Evolutionary conservation across 768 basidiomycete genomes (phyloP).

Genomic region (Trametes punicea): DNA sequence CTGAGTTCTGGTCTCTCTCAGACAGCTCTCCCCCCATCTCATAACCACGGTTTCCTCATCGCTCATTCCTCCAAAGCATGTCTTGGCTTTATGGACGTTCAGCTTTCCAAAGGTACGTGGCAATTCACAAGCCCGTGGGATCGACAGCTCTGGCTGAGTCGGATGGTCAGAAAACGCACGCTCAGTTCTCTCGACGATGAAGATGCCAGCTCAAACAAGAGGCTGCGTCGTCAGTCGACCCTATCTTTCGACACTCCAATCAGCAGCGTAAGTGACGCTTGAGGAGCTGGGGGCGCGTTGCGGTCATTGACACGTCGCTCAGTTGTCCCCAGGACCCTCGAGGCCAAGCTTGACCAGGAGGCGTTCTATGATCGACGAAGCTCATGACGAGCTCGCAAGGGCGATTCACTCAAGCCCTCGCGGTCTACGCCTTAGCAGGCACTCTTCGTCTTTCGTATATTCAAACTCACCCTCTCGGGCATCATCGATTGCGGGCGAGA

Average conservation of each 20-base stretch:
- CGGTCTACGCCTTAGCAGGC: constrained; percentile 2
- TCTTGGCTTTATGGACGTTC: not conserved
- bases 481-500: constrained; percentile 12
- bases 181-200: constrained; percentile 6
- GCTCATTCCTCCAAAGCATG: not conserved
- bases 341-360: constrained; percentile 1
- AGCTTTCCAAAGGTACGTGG: not conserved
- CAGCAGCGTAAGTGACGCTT: not conserved
- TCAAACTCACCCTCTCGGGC: constrained; percentile 10
- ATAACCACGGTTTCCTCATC: not conserved
- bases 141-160: not conserved
- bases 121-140: not conserved
- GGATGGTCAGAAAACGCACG: constrained; percentile 8
- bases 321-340: constrained; percentile 5
- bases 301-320: constrained; percentile 1
- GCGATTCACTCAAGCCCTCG: constrained; percentile 1
- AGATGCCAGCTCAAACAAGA: constrained; percentile 1
- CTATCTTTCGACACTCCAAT: constrained; percentile 4
- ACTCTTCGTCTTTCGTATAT: constrained; percentile 7
- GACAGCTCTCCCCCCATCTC: constrained; percentile 1
- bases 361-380: constrained; percentile 4
- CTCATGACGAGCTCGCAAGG: constrained; percentile 4
- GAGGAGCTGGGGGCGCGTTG: not conserved
- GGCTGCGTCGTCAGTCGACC: constrained; percentile 7
- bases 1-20: constrained; percentile 8